phyloP scores from a whole-genome alignment of 345 rosid genomes.

The Anacardium occidentale region DNA sequence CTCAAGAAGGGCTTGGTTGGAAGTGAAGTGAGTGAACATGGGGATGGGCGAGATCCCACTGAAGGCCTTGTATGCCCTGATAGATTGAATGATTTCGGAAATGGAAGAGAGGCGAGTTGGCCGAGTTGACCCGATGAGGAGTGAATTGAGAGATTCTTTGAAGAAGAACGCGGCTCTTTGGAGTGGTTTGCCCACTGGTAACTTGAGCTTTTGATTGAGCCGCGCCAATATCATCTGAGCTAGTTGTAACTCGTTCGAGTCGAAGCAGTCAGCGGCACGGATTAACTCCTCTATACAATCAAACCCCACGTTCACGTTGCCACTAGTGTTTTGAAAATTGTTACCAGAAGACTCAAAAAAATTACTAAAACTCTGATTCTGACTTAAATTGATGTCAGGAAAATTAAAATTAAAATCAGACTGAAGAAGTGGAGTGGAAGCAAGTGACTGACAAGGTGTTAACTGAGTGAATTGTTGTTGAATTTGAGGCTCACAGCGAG shows the following conservation, averaged over 20 bases:
- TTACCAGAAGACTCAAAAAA: conserved; percentile 31
- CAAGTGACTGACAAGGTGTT: conserved; percentile 12
- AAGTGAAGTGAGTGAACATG: too few relatives aligned
- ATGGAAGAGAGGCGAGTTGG: conserved; percentile 46
- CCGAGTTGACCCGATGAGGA: conserved; percentile 51
- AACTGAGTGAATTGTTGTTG: conserved; percentile 30
- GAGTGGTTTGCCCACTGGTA: conserved; percentile 70
- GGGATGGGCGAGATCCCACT: too few relatives aligned
- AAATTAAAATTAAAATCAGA: conserved; percentile 50
- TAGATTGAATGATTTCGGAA: conserved; percentile 41
- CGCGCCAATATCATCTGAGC: conserved; percentile 79
- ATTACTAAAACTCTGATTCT: conserved; percentile 20
- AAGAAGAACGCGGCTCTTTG: conserved; percentile 87
- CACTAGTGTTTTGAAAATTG: conserved; percentile 24
- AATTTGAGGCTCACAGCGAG: conserved; percentile 14
- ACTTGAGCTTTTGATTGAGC: conserved; percentile 58
- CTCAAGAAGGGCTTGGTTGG: conserved; percentile 50
- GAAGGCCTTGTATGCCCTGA: too few relatives aligned
- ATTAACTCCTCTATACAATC: conserved; percentile 76
- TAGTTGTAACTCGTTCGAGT: conserved; percentile 69
- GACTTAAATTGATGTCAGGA: conserved; percentile 42
- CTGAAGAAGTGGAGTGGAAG: conserved; percentile 23
- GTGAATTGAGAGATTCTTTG: conserved; percentile 73
- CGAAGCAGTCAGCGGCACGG: conserved; percentile 76
- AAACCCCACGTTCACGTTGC: conserved; percentile 35